Conservation (phyloP, 495 filamentous ascomycete species). For the Bacidia gigantensis region DNA sequence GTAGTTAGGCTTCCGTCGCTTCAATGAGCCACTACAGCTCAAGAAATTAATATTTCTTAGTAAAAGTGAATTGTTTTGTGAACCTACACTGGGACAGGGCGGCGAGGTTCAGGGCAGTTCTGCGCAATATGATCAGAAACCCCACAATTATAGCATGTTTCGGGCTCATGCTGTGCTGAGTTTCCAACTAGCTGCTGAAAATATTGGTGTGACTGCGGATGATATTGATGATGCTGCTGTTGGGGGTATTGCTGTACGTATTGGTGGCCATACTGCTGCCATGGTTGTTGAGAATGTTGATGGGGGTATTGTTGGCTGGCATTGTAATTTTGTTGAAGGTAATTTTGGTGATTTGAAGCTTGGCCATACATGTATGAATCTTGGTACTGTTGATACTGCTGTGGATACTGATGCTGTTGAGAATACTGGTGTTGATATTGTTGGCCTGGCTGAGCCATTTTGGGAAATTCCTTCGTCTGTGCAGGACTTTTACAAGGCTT, state of each 20-base stretch:
- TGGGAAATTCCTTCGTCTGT: not conserved
- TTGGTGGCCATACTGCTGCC: conserved; percentile 14
- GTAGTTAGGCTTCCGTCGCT: conserved; percentile 19
- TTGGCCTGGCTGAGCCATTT: conserved; percentile 9
- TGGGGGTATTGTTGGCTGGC: conserved; percentile 5
- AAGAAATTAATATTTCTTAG: no score
- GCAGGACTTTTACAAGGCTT: no score
- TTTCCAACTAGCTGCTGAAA: not conserved
- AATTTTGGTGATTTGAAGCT: conserved; percentile 12
- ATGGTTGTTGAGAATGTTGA: conserved; percentile 10
- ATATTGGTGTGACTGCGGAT: conserved; percentile 9
- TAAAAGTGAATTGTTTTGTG: not conserved
- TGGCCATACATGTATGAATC: conserved; percentile 7
- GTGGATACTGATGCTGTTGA: conserved; percentile 13
- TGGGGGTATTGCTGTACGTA: conserved; percentile 19
- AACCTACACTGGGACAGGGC: conserved; percentile 47
- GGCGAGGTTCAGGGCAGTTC: conserved; percentile 31
- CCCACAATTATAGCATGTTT: conserved; percentile 35
- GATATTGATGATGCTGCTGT: conserved; percentile 11
- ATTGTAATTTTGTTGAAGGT: conserved; percentile 12
- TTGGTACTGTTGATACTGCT: conserved; percentile 9
- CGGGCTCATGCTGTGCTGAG: conserved; percentile 9
- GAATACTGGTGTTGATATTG: conserved; percentile 11
- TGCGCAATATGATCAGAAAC: conserved; percentile 29
- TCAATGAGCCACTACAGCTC: conserved; percentile 12